Evolutionary conservation across 768 basidiomycete genomes (phyloP).

Genomic region (Tricholoma sp.): DNA sequence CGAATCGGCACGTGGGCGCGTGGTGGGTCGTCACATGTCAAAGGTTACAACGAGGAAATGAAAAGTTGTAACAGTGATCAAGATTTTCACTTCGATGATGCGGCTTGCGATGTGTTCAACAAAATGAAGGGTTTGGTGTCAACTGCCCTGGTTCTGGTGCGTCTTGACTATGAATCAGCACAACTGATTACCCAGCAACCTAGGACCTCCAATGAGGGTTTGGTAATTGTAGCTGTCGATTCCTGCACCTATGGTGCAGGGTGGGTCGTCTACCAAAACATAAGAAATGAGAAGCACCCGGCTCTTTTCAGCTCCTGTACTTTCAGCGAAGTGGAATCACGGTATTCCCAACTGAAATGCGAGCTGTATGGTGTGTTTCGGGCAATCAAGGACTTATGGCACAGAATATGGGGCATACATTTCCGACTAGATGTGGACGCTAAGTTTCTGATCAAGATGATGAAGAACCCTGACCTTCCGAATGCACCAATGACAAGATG

Average conservation of each 20-base stretch:
- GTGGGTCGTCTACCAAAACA: constrained; percentile 25
- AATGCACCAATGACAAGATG: too few relatives aligned
- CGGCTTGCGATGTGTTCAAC: too few relatives aligned
- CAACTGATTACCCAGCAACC: constrained; percentile 12
- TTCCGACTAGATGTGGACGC: too few relatives aligned
- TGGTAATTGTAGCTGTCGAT: constrained; percentile 28
- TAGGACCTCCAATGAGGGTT: constrained; percentile 10
- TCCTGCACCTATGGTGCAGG: constrained; percentile 24
- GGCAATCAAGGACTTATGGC: constrained; percentile 1
- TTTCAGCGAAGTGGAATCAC: constrained; percentile 22
- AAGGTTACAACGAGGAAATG: too few relatives aligned
- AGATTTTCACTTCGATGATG: neutral
- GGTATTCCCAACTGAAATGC: constrained; percentile 29
- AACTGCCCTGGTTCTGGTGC: too few relatives aligned
- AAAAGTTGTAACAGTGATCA: too few relatives aligned
- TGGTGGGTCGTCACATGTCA: too few relatives aligned
- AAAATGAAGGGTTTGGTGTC: too few relatives aligned
- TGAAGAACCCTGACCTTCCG: too few relatives aligned
- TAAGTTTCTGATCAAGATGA: too few relatives aligned
- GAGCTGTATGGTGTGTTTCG: constrained; percentile 30
- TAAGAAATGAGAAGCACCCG: constrained; percentile 13
- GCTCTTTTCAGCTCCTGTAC: constrained; percentile 26
- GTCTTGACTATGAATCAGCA: constrained; percentile 9
- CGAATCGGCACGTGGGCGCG: too few relatives aligned
- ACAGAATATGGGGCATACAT: too few relatives aligned